phyloP scores from a whole-genome alignment of 139 green algal species.

The Auxenochlorella pyrenoidosa region DNA sequence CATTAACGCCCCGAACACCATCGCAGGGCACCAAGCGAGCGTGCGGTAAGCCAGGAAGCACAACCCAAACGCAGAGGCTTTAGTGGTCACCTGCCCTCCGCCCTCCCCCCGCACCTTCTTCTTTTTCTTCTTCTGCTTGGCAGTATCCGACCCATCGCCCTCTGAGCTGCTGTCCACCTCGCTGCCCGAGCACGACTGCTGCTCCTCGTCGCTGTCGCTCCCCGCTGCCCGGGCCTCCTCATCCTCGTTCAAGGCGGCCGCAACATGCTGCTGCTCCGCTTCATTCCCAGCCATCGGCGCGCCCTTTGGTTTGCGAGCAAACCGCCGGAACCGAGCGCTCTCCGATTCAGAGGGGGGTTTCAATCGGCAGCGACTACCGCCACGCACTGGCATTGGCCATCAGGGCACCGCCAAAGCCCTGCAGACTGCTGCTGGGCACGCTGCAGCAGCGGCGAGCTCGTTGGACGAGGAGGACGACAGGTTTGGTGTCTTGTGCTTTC shows the following conservation, averaged over 20 bases:
- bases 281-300: neutral
- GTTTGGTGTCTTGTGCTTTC: no score
- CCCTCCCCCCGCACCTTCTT: conserved; percentile 11
- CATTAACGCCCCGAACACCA: neutral
- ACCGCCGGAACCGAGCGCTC: no score
- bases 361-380: no score
- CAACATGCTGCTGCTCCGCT: neutral
- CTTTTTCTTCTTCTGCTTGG: neutral
- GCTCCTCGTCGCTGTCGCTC: conserved; percentile 8
- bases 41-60: neutral
- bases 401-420: no score
- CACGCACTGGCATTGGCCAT: no score
- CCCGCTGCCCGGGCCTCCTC: neutral
- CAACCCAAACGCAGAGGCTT: neutral
- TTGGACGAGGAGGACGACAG: no score
- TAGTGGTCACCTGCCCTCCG: neutral
- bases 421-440: no score
- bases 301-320: no score
- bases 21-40: no score
- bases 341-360: no score
- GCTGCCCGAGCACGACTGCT: neutral
- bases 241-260: neutral
- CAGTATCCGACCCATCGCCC: neutral
- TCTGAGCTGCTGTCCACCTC: neutral
- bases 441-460: no score